phyloP scores from a whole-genome alignment of 108 stramenopile species.

The Nannochloropsis granulata region DNA sequence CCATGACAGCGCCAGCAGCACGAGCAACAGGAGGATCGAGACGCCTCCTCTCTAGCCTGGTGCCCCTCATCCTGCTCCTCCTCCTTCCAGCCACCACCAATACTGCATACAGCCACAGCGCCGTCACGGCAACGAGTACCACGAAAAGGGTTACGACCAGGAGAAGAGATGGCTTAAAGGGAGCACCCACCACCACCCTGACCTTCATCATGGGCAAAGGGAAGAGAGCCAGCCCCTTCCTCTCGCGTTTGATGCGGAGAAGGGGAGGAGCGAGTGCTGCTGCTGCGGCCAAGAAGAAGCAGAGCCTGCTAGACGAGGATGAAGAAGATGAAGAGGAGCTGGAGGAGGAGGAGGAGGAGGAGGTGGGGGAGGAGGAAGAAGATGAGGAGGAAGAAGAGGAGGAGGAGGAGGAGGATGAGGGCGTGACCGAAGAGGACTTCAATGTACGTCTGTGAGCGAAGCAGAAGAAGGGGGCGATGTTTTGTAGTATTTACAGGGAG shows the following conservation, averaged over 20 bases:
- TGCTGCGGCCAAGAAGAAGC: not conserved
- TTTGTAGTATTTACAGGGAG: not conserved
- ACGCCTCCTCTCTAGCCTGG: not conserved
- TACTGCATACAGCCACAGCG: not conserved
- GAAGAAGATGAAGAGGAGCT: not conserved
- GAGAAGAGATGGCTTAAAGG: not conserved
- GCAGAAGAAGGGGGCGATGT: not conserved
- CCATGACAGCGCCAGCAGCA: not conserved
- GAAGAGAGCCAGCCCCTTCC: not conserved
- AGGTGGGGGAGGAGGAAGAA: slow-evolving; percentile 2
- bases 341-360: not conserved
- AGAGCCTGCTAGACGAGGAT: not conserved
- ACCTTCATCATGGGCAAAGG: not conserved
- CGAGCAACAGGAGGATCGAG: not conserved
- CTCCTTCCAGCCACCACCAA: not conserved
- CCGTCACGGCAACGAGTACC: not conserved
- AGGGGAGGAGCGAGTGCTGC: not conserved
- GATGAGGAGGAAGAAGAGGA: not conserved
- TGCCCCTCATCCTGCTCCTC: not conserved
- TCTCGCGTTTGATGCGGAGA: not conserved
- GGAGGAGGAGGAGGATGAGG: not conserved
- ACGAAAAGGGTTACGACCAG: not conserved
- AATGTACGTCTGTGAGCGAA: not conserved
- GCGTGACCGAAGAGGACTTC: not conserved
- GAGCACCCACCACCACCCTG: not conserved